Conservation (phyloP, 306 rosid species). For the Cicer bijugum region DNA sequence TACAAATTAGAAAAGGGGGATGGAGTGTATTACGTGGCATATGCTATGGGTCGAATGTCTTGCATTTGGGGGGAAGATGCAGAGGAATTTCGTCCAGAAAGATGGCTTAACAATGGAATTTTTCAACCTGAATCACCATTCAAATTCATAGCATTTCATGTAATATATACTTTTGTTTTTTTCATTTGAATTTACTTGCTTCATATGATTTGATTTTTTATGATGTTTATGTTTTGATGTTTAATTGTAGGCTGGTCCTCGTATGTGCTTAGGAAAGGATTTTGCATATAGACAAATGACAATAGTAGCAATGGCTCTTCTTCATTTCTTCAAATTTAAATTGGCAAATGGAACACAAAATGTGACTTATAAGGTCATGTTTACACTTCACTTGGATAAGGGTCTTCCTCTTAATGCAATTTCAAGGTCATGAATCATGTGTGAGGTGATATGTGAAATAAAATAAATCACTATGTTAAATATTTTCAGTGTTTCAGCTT, state of each 20-base stretch:
- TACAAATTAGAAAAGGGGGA: slow-evolving; percentile 66
- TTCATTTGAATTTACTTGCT: not conserved
- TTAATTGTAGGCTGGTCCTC: slow-evolving; percentile 69
- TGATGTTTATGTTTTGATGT: not conserved
- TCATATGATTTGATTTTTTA: not conserved
- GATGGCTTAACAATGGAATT: slow-evolving; percentile 69
- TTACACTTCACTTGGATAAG: slow-evolving; percentile 79
- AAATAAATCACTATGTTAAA: not conserved
- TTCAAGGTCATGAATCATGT: slow-evolving; percentile 45
- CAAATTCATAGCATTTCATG: slow-evolving; percentile 82
- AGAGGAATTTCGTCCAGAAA: slow-evolving; percentile 63
- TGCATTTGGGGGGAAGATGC: slow-evolving; percentile 80
- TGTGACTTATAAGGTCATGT: slow-evolving; percentile 64
- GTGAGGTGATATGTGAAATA: not conserved
- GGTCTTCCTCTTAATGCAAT: slow-evolving; percentile 65
- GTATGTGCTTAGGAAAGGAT: slow-evolving; percentile 75
- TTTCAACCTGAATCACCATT: slow-evolving; percentile 74
- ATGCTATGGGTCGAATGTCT: slow-evolving; percentile 79
- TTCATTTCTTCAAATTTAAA: slow-evolving; percentile 65
- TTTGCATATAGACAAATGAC: slow-evolving; percentile 86
- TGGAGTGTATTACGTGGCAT: slow-evolving; percentile 63
- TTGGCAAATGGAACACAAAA: slow-evolving; percentile 51
- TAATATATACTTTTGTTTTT: slow-evolving; percentile 44
- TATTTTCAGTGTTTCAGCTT: not conserved
- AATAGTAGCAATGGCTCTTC: slow-evolving; percentile 61